Evolutionary conservation across 257 asterid genomes (phyloP), one percentile per base, ranked within the genome.

Genomic region (Scutellaria minor): DNA sequence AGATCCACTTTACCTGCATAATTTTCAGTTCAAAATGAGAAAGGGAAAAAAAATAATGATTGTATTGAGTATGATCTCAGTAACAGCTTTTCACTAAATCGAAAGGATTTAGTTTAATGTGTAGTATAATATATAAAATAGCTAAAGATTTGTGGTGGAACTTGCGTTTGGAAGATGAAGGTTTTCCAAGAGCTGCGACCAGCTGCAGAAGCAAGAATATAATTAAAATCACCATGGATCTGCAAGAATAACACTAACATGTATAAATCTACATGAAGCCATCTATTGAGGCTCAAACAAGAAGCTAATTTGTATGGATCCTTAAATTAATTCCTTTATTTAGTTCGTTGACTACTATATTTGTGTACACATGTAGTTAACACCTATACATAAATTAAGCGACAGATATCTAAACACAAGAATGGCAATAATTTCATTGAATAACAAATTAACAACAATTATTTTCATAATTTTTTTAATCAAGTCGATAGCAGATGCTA

Each of bases 1-100:
- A 91, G 70, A 91, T 91, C 96, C 97, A 91, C 80, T 91, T 91
- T 72, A 91, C 79, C 97, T 91, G 88, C 75, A 83, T 11, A 41
- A 13, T n/a, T 44, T 53, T 69, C 48, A 14, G 57, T 76, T 66
- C 22, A 72, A 55, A 50, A 64, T 61, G 68, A 70, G 59, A 54
- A 14, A 48, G 35, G 40, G 45, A 68, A 60, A 60, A 42, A 68
- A 60, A 60, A 61, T 52, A 65, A 48, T 64, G 15, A 67, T 22
- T 50, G 31, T 63, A 73, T 35, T 15, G 22, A 9, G 12, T 14
- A 55, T 15, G 6, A 15, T 42, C 5, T 14, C 13, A 20, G 35
- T 64, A n/a, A 31, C 12, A 54, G 54, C 31, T 50, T 63, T 9
- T n/a, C 56, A 22, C 7, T 31, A 37, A 18, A 39, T 37, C 7